Evolutionary conservation across 73 alveolate species (phyloP), one percentile per base, ranked within the genome.

Genomic region (Tetrahymena elliotti): DNA sequence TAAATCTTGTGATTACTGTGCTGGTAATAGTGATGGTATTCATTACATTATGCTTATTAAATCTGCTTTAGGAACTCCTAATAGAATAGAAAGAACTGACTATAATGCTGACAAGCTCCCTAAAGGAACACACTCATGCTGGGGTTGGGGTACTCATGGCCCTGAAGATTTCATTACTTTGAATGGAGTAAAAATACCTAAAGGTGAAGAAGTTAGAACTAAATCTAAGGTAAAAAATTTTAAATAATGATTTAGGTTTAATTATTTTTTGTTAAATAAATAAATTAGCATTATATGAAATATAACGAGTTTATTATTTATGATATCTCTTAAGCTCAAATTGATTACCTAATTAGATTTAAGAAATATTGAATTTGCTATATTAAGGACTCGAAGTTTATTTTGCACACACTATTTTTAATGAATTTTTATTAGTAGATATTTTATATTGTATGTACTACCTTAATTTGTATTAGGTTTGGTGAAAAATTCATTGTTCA

Each of bases 11-110:
- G 98, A 94, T 35, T 99, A 99, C 97, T 96, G 96, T 88, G 83
- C 94, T 54, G 96, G 97, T 24, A 94, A 92, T 84, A 93, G 96
- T 22, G 98, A 96, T 9, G 68, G 95, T 95, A 96, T 96, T 33
- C 97, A 95, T 37, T 99, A 98, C 7, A 92, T 97, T 35, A 96
- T 98, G 35, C 93, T 98, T 12, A 96, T 99, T 53, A 99, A 99
- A 94, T 99, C 97, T 47, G 99, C 99, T 15, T 88, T 98, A 12
- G 99, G 99, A 24, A 96, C 97, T 82, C 95, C 96, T 93, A 97
- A 97, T 88, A 84, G 96, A 95, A 97, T 97, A 15, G 93, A 47
- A 84, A 94, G 88, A 95, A 96, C 98, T 22, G 96, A 96, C n/a
- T 94, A 94, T 37, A 93, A 92, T 88, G 94, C 96, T 68, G 6